phyloP scores from a whole-genome alignment of 352 stramenopile species.

The Vaucheria bursata region DNA sequence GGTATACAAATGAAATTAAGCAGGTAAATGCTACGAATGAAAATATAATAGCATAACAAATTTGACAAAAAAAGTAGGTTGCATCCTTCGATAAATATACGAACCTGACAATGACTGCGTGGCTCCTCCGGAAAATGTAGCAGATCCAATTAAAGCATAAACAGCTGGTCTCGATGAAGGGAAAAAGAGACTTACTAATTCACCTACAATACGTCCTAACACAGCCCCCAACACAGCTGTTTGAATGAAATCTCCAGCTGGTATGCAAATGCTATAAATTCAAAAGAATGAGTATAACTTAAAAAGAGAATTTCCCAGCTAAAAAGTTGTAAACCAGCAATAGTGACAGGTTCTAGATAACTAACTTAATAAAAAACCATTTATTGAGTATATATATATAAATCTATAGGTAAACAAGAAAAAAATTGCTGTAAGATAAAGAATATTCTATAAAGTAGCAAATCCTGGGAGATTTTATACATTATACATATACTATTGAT shows the following conservation, averaged over 20 bases:
- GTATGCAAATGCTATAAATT: slow-evolving; percentile 6
- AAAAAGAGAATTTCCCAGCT: no score
- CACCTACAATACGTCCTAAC: slow-evolving; percentile 19
- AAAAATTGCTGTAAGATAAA: no score
- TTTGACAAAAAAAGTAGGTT: not conserved
- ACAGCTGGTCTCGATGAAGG: slow-evolving; percentile 2
- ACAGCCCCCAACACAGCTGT: slow-evolving; percentile 18
- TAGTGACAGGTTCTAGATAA: no score
- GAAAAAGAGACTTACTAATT: not conserved
- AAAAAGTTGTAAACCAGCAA: no score
- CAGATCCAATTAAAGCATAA: slow-evolving; percentile 20
- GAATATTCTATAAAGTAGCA: no score
- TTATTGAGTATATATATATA: no score
- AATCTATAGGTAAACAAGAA: no score
- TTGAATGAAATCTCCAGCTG: slow-evolving; percentile 28
- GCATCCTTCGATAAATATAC: no score
- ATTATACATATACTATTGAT: no score
- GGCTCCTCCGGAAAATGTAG: slow-evolving; percentile 8
- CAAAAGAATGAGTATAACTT: no score
- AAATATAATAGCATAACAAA: not conserved
- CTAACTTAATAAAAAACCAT: no score
- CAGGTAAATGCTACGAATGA: not conserved
- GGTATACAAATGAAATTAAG: slow-evolving; percentile 9
- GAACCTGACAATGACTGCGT: slow-evolving; percentile 31
- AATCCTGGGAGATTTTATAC: no score